Evolutionary conservation across 2,329 filamentous ascomycete genomes (phyloP), one percentile per base, ranked within the genome.

Genomic region (Aspergillus aculeatus): DNA sequence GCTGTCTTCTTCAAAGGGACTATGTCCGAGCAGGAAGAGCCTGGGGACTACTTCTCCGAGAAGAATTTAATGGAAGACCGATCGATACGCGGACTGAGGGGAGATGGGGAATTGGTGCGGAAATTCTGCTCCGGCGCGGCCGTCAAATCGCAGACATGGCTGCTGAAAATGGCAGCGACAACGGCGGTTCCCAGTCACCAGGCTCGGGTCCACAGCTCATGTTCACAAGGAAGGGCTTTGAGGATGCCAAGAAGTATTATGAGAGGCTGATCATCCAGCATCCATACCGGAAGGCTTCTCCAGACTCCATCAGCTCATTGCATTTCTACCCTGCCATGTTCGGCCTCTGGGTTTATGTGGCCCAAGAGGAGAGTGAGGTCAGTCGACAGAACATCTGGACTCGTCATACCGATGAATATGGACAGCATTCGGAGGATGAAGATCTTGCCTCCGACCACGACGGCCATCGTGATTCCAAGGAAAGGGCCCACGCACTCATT

Each of bases 271-370:
- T 94, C 54, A 82, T 92, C 65, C 88, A 92, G 70, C 84, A 93
- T 74, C 88, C 91, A 6, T 88, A 89, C 79, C 85, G 87, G 67
- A 81, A 85, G 67, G 80, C 81, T 61, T 80, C 82, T 5, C 86
- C 86, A 0, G 77, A 84, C 54, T 77, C 81, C 3, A 77, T 88
- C 47, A 89, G 86, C 64, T 86, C 90, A 11, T 71, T 90, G 41
- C 87, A 91, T 62, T 96, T 97, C 72, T 93, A 92, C 77, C 87
- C 90, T 14, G 89, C 89, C 14, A 84, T 96, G 78, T 88, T 94
- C 66, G 87, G 87, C 52, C 84, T 92, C 50, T 94, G 95, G 84
- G 84, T 96, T 54, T 93, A 91, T 72, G 86, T 89, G 62, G 80
- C 87, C 1, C 85, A 90, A 69, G 81, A 85, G 50, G 86, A 86